Base-by-base conservation (phyloP, 2,329 filamentous ascomycete genomes). In the Aureobasidium uvarum region DNA sequence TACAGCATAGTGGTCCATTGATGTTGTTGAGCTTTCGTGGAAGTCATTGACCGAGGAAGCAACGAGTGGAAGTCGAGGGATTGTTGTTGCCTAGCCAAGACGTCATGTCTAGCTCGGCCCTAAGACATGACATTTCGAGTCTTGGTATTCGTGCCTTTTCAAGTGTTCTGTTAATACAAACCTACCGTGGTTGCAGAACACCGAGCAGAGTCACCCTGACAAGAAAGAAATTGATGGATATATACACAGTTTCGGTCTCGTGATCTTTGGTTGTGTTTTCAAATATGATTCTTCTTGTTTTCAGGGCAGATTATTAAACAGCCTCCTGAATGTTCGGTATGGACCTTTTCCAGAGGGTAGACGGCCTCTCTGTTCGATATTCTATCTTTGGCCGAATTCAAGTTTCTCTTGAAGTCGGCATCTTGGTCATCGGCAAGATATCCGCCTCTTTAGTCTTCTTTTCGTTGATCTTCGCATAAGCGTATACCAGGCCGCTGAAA, bases 401-500 rank as follows among this genome's bases (percentile, higher is more conserved):
- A 10, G 39, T 23, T 28, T 48, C 56, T 3, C 56, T 48, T 14
- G 39, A 13, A 1, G 39, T 25, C 2, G 56, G 56, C 39, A 60
- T 46, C 11, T 60, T 60, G 28, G 56, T 60, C 56, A 60, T 60
- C 25, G 56, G 56, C 56, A 60, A 18, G 14, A 60, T 31, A 14
- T 60, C 56, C 2, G 39, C 56, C 25, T 48, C 31, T 5, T 46
- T 36, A 10, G 28, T 13, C 56, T 60, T 48, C 31, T 60, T 60
- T 8, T 60, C 56, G 13, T 90, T 88, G 69, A 96, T 83, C 83
- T 96, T 96, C 69, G 92, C 89, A 73, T 92, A 84, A 2, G 95
- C 84, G 72, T 96, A 99, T 23, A 99, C 91, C 65, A 98, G 85
- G 69, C 95, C 95, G 72, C 90, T 95, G 71, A 98, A 79, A 77